Evolutionary conservation across 495 filamentous ascomycete species (phyloP).

Genomic region (Penicillium bovifimosum): DNA sequence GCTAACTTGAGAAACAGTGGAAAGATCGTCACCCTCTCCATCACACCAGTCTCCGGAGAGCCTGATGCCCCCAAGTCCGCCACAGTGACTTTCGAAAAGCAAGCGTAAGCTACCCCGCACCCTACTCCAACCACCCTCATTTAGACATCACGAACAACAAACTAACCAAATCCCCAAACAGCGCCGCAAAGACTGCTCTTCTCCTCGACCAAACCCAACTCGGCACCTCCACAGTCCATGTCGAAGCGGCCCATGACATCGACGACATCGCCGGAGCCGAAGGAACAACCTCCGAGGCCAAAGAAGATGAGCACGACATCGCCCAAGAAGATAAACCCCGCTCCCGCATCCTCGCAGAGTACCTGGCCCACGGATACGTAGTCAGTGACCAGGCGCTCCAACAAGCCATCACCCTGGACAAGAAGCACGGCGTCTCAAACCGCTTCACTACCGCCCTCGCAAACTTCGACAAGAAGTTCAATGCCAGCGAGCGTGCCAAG

Average conservation of each 20-base stretch:
- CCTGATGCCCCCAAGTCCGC: conserved; percentile 65
- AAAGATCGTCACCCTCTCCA: conserved; percentile 77
- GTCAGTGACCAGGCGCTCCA: conserved; percentile 81
- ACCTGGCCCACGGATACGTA: conserved; percentile 88
- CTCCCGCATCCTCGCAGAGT: conserved; percentile 88
- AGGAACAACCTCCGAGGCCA: conserved; percentile 44
- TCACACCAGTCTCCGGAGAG: conserved; percentile 60
- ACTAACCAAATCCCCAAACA: conserved; percentile 13
- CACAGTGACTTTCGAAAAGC: conserved; percentile 91
- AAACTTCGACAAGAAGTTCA: conserved; percentile 74
- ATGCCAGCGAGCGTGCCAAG: conserved; percentile 72
- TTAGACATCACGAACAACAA: not conserved
- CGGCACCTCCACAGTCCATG: conserved; percentile 71
- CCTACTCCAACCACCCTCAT: not conserved
- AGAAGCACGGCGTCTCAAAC: conserved; percentile 78
- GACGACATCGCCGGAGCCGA: conserved; percentile 56
- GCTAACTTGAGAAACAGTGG: conserved; percentile 55
- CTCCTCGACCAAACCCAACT: conserved; percentile 95
- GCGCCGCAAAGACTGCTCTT: conserved; percentile 88
- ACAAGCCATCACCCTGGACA: conserved; percentile 78
- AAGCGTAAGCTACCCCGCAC: conserved; percentile 55
- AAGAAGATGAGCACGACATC: conserved; percentile 59
- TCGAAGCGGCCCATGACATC: conserved; percentile 61
- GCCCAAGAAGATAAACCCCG: conserved; percentile 94
- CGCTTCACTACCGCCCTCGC: conserved; percentile 68